These are phyloP conservation scores for Filobasidium uniguttulatum DNA, from an alignment of 1,284 basidiomycete species.

Conservation along the genomic window DNA sequence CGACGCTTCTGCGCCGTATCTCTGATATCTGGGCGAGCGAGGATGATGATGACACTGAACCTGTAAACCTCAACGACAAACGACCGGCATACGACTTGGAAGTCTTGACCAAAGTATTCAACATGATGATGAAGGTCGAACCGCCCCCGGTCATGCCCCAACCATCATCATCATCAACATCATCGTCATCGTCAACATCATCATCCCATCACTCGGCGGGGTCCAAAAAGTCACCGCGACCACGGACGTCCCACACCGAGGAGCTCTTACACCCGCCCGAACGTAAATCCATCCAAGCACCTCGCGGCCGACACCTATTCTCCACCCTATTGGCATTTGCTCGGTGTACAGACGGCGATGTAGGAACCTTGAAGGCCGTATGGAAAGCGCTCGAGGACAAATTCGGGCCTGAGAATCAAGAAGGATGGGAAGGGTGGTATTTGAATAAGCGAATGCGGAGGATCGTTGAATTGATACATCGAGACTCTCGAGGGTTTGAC, in stretches of 20 bases:
- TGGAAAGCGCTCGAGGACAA: slow-evolving; percentile 26
- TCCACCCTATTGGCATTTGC: slow-evolving; percentile 27
- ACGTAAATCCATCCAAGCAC: slow-evolving; percentile 18
- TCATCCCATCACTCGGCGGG: too few species aligned
- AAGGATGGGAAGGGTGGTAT: slow-evolving; percentile 15
- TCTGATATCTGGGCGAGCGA: slow-evolving; percentile 22
- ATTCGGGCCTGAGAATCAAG: slow-evolving; percentile 23
- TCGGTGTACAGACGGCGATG: slow-evolving; percentile 24
- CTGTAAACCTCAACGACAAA: too few species aligned
- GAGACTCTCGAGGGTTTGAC: too few species aligned
- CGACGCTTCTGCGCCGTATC: too few species aligned
- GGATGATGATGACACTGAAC: too few species aligned
- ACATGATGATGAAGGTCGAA: too few species aligned
- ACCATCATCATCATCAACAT: too few species aligned
- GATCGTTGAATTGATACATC: too few species aligned
- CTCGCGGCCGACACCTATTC: slow-evolving; percentile 22
- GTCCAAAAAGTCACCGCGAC: not conserved
- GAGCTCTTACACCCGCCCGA: not conserved
- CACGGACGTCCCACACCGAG: not conserved
- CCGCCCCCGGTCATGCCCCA: too few species aligned
- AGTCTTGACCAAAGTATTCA: slow-evolving; percentile 9
- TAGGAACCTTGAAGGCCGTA: slow-evolving; percentile 19
- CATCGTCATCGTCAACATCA: too few species aligned
- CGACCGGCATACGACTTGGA: slow-evolving; percentile 5
- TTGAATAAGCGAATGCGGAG: slow-evolving; percentile 17